phyloP scores from a whole-genome alignment of 2,329 filamentous ascomycete species.

The Monilinia polystroma region DNA sequence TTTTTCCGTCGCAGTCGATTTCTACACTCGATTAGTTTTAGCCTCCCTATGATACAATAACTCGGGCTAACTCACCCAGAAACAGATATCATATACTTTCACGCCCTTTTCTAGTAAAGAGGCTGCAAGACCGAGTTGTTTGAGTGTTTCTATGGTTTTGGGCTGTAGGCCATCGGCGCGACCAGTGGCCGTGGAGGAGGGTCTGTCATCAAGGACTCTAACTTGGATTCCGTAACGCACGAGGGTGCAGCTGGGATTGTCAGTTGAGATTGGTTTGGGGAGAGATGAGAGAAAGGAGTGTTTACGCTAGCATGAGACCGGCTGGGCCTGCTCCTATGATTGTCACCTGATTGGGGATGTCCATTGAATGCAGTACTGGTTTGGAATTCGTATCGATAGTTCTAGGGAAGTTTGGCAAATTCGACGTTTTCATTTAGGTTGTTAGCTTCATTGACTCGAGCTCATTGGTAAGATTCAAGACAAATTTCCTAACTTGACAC shows the following conservation, averaged over 20 bases:
- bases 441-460: not conserved
- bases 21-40: constrained; percentile 18
- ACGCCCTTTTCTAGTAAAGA: constrained; percentile 56
- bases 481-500: too few relatives aligned
- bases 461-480: too few relatives aligned
- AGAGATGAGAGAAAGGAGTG: not conserved
- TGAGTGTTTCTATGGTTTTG: constrained; percentile 61
- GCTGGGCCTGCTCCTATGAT: constrained; percentile 47
- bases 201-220: constrained; percentile 65
- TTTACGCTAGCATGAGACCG: constrained; percentile 44
- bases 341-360: constrained; percentile 29
- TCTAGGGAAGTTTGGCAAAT: not conserved
- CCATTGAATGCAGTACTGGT: not conserved
- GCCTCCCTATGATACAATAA: not conserved
- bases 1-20: constrained; percentile 26
- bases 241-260: constrained; percentile 48
- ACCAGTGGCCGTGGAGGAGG: constrained; percentile 59
- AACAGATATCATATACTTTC: constrained; percentile 57
- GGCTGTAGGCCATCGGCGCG: constrained; percentile 64
- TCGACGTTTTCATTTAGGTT: not conserved
- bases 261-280: constrained; percentile 36
- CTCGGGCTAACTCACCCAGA: constrained; percentile 51
- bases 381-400: not conserved
- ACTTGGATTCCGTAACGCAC: constrained; percentile 62
- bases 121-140: constrained; percentile 57